These are phyloP conservation scores for Chaetomium globosum DNA, from an alignment of 2,329 filamentous ascomycete genomes.

Conservation along the genomic window DNA sequence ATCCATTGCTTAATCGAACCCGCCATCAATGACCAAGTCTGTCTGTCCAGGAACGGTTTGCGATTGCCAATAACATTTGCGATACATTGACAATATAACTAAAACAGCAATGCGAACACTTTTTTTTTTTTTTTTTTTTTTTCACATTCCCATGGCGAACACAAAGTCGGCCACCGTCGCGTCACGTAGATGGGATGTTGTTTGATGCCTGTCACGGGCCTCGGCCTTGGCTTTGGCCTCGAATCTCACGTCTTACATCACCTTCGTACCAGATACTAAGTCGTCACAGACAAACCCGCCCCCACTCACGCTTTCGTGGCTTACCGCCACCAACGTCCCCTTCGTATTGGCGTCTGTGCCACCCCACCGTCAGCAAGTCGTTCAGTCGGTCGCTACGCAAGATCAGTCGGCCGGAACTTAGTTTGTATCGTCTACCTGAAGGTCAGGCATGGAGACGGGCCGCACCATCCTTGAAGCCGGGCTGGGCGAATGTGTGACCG, in stretches of 20 bases:
- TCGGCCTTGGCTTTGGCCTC: not conserved
- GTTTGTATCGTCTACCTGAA: not conserved
- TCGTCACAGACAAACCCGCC: not conserved
- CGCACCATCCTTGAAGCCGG: not conserved
- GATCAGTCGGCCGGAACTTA: not conserved
- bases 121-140: not conserved
- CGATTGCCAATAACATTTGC: too few species aligned
- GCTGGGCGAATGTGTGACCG: too few species aligned
- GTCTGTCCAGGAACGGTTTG: not conserved
- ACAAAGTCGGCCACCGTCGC: not conserved
- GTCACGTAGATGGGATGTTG: not conserved
- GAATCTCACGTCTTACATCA: not conserved
- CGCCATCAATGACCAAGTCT: not conserved
- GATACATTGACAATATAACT: not conserved
- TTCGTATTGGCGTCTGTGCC: slow-evolving; percentile 7
- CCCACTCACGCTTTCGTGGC: not conserved
- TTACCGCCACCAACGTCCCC: not conserved
- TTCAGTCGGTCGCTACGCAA: not conserved
- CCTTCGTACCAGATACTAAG: not conserved
- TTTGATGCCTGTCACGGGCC: slow-evolving; percentile 9
- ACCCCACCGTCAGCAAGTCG: not conserved
- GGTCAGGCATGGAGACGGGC: slow-evolving; percentile 3
- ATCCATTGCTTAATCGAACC: too few species aligned
- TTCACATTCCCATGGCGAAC: not conserved
- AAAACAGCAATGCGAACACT: not conserved